phyloP scores from a whole-genome alignment of 352 stramenopile genomes.

The Phytophthora colocasiae region DNA sequence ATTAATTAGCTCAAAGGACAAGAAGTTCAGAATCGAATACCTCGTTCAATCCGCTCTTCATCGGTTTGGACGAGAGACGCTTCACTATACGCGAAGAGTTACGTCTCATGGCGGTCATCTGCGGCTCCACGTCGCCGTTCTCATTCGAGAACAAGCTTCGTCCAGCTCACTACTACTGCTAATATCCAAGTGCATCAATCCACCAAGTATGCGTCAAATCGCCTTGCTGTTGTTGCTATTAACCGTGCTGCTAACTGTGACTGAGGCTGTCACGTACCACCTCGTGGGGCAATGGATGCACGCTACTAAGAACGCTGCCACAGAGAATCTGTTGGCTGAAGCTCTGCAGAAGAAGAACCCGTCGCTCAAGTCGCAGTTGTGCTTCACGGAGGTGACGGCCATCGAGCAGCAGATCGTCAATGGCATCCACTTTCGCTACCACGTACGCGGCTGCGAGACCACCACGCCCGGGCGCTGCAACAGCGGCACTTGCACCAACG shows the following conservation, averaged over 20 bases:
- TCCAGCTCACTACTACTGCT: conserved; percentile 5
- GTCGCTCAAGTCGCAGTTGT: conserved; percentile 35
- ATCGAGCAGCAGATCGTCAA: conserved; percentile 72
- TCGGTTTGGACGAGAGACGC: background rate
- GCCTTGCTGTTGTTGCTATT: conserved; percentile 24
- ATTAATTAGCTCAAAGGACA: too few relatives aligned
- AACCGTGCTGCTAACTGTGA: conserved; percentile 7
- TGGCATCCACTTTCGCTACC: conserved; percentile 69
- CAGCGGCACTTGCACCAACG: conserved; percentile 19
- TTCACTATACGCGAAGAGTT: conserved; percentile 6
- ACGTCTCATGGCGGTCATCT: background rate
- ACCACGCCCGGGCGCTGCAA: conserved; percentile 33
- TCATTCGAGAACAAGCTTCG: conserved; percentile 37
- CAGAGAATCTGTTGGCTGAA: conserved; percentile 40
- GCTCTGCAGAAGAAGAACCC: conserved; percentile 39
- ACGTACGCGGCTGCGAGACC: conserved; percentile 49
- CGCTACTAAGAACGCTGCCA: conserved; percentile 40
- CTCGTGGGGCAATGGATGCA: conserved; percentile 53
- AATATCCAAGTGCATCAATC: background rate
- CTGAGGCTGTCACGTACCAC: conserved; percentile 30
- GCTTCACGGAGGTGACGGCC: conserved; percentile 49
- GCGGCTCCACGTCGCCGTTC: background rate
- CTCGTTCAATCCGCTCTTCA: too few relatives aligned
- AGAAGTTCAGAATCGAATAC: too few relatives aligned
- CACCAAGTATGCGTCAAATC: conserved; percentile 12